Evolutionary conservation across 805 yeast species (phyloP).

Genomic region (Kazachstania kunashirensis): DNA sequence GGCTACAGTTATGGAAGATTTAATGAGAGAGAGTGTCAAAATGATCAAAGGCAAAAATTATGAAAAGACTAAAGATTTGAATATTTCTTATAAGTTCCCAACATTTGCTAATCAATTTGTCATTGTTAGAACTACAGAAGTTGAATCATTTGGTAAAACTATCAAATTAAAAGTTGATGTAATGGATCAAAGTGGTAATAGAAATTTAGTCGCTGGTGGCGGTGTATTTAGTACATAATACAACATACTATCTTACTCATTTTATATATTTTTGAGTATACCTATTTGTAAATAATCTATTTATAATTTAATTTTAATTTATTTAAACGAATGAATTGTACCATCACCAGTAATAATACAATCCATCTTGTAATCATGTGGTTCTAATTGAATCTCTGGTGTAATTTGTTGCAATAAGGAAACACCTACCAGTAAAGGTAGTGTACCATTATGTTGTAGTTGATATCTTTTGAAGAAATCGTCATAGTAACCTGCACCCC

Average conservation of each 20-base stretch:
- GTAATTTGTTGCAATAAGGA: conserved; percentile 25
- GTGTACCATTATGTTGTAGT: conserved; percentile 11
- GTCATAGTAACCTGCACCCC: conserved; percentile 91
- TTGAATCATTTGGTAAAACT: conserved; percentile 25
- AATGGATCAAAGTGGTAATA: conserved; percentile 40
- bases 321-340: conserved; percentile 8
- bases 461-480: conserved; percentile 49
- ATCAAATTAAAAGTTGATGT: conserved; percentile 39
- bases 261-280: no score
- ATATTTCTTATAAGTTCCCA: conserved; percentile 51
- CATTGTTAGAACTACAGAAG: conserved; percentile 45
- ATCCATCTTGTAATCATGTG: conserved; percentile 27
- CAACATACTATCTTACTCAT: no score
- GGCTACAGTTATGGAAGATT: conserved; percentile 72
- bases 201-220: conserved; percentile 45
- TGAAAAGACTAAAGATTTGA: conserved; percentile 33
- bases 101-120: conserved; percentile 72
- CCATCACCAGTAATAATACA: conserved; percentile 26
- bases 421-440: conserved; percentile 25
- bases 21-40: conserved; percentile 46
- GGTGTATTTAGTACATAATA: conserved; percentile 34
- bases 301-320: conserved; percentile 18
- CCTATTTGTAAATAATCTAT: background rate
- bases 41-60: conserved; percentile 28
- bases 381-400: conserved; percentile 17